phyloP scores from a whole-genome alignment of 2,329 filamentous ascomycete species.

The Moelleriella libera region DNA sequence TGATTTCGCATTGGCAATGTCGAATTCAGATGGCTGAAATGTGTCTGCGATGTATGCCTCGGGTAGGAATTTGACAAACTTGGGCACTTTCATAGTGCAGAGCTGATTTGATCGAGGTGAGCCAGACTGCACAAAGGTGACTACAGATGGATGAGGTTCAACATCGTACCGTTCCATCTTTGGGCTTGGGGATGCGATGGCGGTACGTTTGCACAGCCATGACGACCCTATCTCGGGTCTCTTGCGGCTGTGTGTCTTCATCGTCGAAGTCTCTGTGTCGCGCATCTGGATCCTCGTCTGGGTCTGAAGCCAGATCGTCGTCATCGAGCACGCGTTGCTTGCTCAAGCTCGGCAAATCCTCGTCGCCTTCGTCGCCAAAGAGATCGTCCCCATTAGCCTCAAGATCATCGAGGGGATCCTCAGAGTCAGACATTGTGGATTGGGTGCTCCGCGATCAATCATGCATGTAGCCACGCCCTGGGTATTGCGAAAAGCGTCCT shows the following conservation, averaged over 20 bases:
- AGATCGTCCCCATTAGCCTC: slow-evolving; percentile 44
- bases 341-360: slow-evolving; percentile 36
- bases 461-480: too few species aligned
- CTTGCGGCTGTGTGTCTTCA: slow-evolving; percentile 28
- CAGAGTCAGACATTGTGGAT: slow-evolving; percentile 38
- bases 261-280: slow-evolving; percentile 24
- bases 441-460: neutral
- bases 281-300: slow-evolving; percentile 25
- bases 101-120: slow-evolving; percentile 28
- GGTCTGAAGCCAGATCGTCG: slow-evolving; percentile 40
- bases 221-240: slow-evolving; percentile 40
- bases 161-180: slow-evolving; percentile 49
- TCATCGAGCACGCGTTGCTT: slow-evolving; percentile 52
- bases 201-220: slow-evolving; percentile 52
- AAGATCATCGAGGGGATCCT: slow-evolving; percentile 36
- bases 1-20: slow-evolving; percentile 37
- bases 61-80: slow-evolving; percentile 57
- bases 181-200: slow-evolving; percentile 56
- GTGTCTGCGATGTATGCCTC: slow-evolving; percentile 50
- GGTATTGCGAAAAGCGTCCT: too few species aligned
- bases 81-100: slow-evolving; percentile 56
- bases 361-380: slow-evolving; percentile 47
- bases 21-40: slow-evolving; percentile 46
- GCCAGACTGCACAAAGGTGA: too few species aligned
- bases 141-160: too few species aligned